Evolutionary conservation across 2,329 filamentous ascomycete genomes (phyloP), one percentile per base, ranked within the genome.

Genomic region (Stachybotrys chartarum): DNA sequence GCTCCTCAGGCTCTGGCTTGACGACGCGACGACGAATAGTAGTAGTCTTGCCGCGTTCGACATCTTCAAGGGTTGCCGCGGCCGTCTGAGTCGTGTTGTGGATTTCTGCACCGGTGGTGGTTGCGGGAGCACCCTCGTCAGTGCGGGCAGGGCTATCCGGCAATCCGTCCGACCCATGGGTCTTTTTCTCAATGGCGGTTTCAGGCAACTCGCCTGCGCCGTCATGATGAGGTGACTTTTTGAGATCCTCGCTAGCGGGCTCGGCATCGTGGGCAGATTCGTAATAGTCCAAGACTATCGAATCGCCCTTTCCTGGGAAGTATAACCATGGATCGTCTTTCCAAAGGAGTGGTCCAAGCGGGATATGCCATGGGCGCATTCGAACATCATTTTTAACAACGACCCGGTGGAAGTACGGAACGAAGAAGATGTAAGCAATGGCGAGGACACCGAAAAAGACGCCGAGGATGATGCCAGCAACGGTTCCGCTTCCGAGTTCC

Each of bases 361-460:
- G 57, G 39, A 70, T 60, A 51, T 72, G 68, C 50, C 63, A 68
- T 47, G 64, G 58, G 16, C 64, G 62, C 55, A 71, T 56, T 17
- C 68, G 66, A 14, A 64, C 39, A 54, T 71, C 69, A 48, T 69
- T 50, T 52, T 62, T 62, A 57, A 71, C 55, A 16, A 72, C 61
- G 17, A 67, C 61, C 17, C 68, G 66, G 53, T 71, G 61, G 54
- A 68, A 67, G 59, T 69, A 72, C 0, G 69, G 69, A 16, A 70
- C 42, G 60, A 72, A 71, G 61, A 71, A 71, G 52, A 64, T 56
- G 54, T 67, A 69, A 10, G 62, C 56, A 18, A 71, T 61, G 10
- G 61, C 16, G 14, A 68, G 62, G 42, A 63, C 59, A 7, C 68
- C 70, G 44, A 61, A 63, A 57, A 67, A 70, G 47, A 70, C 68